These are phyloP conservation scores for Syzygium grande DNA, from an alignment of 345 rosid species.

Conservation along the genomic window DNA sequence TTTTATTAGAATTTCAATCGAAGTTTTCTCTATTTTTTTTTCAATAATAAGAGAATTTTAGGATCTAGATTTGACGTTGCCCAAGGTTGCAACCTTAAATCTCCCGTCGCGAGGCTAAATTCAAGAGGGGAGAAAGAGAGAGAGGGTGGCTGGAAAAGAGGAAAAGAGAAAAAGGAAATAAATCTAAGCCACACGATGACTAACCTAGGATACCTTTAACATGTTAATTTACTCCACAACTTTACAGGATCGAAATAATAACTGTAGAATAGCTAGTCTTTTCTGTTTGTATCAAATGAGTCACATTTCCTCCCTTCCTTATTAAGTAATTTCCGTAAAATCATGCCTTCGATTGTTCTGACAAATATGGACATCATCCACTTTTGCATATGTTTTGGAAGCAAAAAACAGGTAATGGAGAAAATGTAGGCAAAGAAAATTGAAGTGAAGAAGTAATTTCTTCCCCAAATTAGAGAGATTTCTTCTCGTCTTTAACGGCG, in stretches of 20 bases:
- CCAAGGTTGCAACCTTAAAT: neutral
- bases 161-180: neutral
- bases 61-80: neutral
- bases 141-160: neutral
- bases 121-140: neutral
- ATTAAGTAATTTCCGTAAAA: neutral
- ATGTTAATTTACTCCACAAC: neutral
- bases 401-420: neutral
- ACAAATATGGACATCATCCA: neutral
- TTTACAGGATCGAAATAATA: neutral
- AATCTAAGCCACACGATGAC: neutral
- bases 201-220: neutral
- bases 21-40: no score
- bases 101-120: neutral
- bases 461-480: neutral
- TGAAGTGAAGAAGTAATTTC: neutral
- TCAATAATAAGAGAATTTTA: neutral
- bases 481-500: neutral
- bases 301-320: neutral
- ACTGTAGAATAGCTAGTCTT: neutral
- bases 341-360: neutral
- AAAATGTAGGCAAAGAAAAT: neutral
- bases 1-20: no score
- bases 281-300: neutral
- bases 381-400: neutral